Evolutionary conservation across 2,329 filamentous ascomycete species (phyloP).

Genomic region (Lanzia echinophila): DNA sequence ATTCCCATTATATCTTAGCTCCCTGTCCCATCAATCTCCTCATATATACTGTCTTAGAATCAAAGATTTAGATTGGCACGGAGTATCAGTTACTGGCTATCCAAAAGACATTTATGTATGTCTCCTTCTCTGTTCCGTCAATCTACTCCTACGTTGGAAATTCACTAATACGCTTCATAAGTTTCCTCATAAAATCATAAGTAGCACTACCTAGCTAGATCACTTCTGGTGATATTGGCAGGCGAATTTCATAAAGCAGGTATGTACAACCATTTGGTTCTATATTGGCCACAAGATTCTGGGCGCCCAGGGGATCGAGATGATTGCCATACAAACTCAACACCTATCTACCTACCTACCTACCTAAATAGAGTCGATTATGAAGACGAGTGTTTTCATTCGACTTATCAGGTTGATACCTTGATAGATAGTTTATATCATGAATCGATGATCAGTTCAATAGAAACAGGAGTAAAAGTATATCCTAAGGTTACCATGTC

Average conservation of each 20-base stretch:
- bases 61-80: background rate
- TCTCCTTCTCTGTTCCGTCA: background rate
- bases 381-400: too few species aligned
- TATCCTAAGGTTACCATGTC: too few species aligned
- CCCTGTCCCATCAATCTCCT: background rate
- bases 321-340: too few species aligned
- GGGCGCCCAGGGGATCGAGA: background rate
- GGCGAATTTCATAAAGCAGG: background rate
- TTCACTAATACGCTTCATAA: background rate
- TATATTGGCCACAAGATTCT: background rate
- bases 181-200: background rate
- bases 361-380: too few species aligned
- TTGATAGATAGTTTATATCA: too few species aligned
- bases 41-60: background rate
- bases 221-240: background rate
- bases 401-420: too few species aligned
- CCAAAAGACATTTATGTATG: background rate
- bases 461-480: too few species aligned
- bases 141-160: background rate
- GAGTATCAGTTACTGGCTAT: too few species aligned
- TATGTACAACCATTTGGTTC: background rate
- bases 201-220: background rate
- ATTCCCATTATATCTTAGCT: background rate
- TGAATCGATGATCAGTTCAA: too few species aligned
- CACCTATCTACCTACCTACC: too few species aligned